phyloP scores from a whole-genome alignment of 129 eudicot species.

The Artemisia annua region DNA sequence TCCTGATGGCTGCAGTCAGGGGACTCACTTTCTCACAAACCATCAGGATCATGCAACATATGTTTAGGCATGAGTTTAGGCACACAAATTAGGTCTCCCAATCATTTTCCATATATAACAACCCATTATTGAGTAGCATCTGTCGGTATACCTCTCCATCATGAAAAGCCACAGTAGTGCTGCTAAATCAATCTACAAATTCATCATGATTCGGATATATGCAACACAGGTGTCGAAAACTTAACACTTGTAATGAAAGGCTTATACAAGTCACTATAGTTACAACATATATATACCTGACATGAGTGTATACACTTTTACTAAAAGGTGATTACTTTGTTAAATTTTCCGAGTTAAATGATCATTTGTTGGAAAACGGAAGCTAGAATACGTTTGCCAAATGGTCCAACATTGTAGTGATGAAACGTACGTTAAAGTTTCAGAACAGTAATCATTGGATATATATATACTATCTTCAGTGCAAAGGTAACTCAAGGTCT shows the following conservation, averaged over 20 bases:
- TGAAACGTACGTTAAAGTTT: constrained; percentile 11
- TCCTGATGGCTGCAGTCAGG: no score
- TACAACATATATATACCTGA: neutral
- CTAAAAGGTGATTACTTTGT: no score
- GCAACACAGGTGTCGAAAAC: constrained; percentile 26
- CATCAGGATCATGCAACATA: no score
- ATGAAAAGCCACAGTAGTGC: constrained; percentile 25
- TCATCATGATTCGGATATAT: constrained; percentile 22
- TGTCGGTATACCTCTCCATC: constrained; percentile 8
- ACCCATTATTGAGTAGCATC: constrained; percentile 17
- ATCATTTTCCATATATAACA: no score
- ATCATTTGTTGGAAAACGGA: no score
- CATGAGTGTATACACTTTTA: no score
- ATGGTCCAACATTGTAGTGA: constrained; percentile 2
- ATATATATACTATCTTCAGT: constrained; percentile 32
- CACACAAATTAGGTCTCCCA: no score
- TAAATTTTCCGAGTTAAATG: no score
- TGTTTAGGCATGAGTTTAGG: no score
- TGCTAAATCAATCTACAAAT: constrained; percentile 7
- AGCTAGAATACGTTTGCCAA: neutral
- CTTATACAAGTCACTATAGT: no score
- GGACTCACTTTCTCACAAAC: no score
- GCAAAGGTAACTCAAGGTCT: constrained; percentile 29
- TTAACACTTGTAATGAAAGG: neutral
- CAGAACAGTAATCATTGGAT: constrained; percentile 28